phyloP scores from a whole-genome alignment of 2,329 filamentous ascomycete genomes.

The Sporothrix euskadiensis region DNA sequence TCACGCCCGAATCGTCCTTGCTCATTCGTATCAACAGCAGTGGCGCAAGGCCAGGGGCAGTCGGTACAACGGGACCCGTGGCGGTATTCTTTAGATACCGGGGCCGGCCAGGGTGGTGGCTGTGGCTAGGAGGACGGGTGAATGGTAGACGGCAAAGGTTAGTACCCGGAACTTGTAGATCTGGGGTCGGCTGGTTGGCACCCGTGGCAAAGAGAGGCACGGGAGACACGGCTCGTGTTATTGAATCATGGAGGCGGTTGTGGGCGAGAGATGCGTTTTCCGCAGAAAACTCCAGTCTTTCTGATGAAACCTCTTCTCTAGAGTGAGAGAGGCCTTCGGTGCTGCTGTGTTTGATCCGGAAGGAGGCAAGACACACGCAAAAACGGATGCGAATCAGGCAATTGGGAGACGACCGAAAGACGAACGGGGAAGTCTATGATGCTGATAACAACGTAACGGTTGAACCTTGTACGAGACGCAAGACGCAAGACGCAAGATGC shows the following conservation, averaged over 20 bases:
- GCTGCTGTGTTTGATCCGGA: not conserved
- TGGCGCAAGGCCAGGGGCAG: constrained; percentile 37
- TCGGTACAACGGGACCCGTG: constrained; percentile 30
- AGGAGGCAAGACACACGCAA: not conserved
- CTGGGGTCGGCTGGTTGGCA: not conserved
- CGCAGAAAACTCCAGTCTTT: constrained; percentile 30
- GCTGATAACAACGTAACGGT: not conserved
- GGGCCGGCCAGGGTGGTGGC: not conserved
- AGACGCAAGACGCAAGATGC: not conserved
- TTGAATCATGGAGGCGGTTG: constrained; percentile 45
- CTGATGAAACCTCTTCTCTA: constrained; percentile 15
- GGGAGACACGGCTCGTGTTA: constrained; percentile 42
- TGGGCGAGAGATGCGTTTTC: not conserved
- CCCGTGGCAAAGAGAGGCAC: constrained; percentile 20
- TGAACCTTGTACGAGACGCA: not conserved
- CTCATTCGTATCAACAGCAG: constrained; percentile 35
- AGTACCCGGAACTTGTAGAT: not conserved
- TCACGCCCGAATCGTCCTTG: constrained; percentile 45
- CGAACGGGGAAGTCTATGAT: not conserved
- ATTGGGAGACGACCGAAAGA: not conserved
- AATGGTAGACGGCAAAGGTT: not conserved
- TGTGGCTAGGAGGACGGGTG: constrained; percentile 31
- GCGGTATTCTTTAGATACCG: not conserved
- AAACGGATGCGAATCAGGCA: not conserved
- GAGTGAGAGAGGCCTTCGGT: constrained; percentile 3